phyloP scores from a whole-genome alignment of 2,329 filamentous ascomycete species.

The Colletotrichum cordylinicola region DNA sequence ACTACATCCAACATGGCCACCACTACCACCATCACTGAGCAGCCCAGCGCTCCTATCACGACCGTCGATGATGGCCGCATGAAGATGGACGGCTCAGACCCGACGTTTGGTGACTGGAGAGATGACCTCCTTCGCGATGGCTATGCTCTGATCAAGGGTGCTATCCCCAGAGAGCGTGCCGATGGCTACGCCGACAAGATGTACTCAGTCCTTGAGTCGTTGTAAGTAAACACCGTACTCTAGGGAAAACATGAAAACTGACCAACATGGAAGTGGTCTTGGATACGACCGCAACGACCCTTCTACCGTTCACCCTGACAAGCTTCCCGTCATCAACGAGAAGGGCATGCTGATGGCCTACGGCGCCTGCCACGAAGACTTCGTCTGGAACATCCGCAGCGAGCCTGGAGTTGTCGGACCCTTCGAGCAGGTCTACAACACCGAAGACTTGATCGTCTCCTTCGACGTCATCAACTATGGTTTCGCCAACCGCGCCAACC shows the following conservation, averaged over 20 bases:
- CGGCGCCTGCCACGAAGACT: slow-evolving; percentile 52
- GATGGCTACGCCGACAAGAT: slow-evolving; percentile 35
- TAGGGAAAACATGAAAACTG: too few relatives aligned
- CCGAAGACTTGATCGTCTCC: slow-evolving; percentile 52
- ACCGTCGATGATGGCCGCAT: slow-evolving; percentile 34
- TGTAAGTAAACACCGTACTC: not conserved
- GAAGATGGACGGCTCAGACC: slow-evolving; percentile 4
- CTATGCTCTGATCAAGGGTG: slow-evolving; percentile 20
- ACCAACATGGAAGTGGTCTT: not conserved
- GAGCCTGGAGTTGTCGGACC: slow-evolving; percentile 51
- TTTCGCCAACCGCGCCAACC: slow-evolving; percentile 44
- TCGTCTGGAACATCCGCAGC: slow-evolving; percentile 52
- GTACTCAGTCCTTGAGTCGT: slow-evolving; percentile 25
- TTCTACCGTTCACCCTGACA: slow-evolving; percentile 38
- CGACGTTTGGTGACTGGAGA: slow-evolving; percentile 33
- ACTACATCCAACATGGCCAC: slow-evolving; percentile 28
- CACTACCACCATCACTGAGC: not conserved
- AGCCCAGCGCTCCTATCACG: slow-evolving; percentile 1
- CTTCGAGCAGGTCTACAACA: slow-evolving; percentile 51
- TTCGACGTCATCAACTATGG: slow-evolving; percentile 53
- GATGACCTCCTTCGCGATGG: slow-evolving; percentile 33
- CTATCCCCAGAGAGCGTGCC: slow-evolving; percentile 16
- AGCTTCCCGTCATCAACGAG: slow-evolving; percentile 49
- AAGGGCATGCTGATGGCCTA: slow-evolving; percentile 56
- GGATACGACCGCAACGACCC: slow-evolving; percentile 32